Evolutionary conservation across 2,329 filamentous ascomycete genomes (phyloP).

Genomic region (Trichoderma sp.): DNA sequence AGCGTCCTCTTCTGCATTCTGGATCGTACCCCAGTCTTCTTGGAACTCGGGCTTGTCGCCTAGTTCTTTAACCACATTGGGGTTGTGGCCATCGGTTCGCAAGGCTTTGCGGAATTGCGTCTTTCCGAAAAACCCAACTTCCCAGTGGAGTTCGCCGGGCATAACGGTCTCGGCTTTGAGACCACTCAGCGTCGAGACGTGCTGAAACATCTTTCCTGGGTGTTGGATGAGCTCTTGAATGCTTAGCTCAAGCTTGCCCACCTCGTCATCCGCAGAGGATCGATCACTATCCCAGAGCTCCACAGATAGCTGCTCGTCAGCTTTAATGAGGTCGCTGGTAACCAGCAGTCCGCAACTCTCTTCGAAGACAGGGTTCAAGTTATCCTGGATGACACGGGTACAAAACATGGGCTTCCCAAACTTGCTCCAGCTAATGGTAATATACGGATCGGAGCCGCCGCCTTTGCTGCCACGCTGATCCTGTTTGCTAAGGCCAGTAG

Average conservation of each 20-base stretch:
- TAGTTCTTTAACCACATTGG: conserved; percentile 71
- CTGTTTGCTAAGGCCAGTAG: conserved; percentile 85
- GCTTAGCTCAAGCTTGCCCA: conserved; percentile 90
- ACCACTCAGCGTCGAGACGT: conserved; percentile 79
- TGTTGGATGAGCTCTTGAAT: conserved; percentile 94
- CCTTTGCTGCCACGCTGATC: conserved; percentile 78
- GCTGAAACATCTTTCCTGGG: conserved; percentile 88
- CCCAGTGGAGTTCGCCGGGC: conserved; percentile 94
- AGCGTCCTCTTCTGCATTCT: conserved; percentile 73
- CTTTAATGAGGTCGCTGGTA: conserved; percentile 86
- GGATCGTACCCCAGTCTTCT: conserved; percentile 77
- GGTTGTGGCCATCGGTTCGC: conserved; percentile 83
- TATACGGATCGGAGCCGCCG: conserved; percentile 92
- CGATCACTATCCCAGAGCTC: conserved; percentile 97
- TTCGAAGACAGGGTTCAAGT: conserved; percentile 90
- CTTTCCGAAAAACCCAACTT: conserved; percentile 93
- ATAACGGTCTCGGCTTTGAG: conserved; percentile 83
- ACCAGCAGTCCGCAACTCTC: conserved; percentile 85
- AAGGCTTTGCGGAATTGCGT: conserved; percentile 83
- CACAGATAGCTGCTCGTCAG: conserved; percentile 87
- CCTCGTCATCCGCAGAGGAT: conserved; percentile 88
- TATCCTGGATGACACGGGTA: conserved; percentile 92
- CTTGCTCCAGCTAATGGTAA: conserved; percentile 92
- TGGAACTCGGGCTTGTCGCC: conserved; percentile 76
- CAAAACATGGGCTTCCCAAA: conserved; percentile 98